phyloP scores from a whole-genome alignment of 129 eudicot genomes.

The Solidago caesia region DNA sequence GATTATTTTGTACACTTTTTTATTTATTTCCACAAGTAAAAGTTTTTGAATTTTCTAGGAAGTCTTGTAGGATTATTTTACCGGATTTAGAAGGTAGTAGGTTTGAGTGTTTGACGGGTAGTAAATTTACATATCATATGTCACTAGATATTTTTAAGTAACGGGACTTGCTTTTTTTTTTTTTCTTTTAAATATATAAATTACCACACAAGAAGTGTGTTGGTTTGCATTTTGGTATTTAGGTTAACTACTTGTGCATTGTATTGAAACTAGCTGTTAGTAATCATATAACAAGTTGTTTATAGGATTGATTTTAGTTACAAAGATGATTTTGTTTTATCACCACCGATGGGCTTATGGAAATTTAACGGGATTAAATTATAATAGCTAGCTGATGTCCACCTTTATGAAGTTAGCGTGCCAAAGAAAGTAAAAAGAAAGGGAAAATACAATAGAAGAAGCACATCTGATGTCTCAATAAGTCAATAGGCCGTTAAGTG shows the following conservation, averaged over 20 bases:
- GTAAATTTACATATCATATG: not conserved
- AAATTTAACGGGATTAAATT: too few relatives aligned
- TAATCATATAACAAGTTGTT: too few relatives aligned
- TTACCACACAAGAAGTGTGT: not conserved
- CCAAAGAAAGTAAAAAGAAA: too few relatives aligned
- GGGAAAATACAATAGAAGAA: too few relatives aligned
- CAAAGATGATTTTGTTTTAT: too few relatives aligned
- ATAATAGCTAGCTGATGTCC: too few relatives aligned
- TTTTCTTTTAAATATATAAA: not conserved
- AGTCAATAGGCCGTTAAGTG: not conserved
- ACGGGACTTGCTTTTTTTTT: not conserved
- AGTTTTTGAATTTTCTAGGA: conserved; percentile 8
- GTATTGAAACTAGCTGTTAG: too few relatives aligned
- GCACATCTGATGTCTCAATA: not conserved
- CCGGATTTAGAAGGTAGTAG: conserved; percentile 13
- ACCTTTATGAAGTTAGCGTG: too few relatives aligned
- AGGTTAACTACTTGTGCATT: not conserved
- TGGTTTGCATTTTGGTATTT: not conserved
- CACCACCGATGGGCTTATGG: too few relatives aligned
- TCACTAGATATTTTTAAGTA: not conserved
- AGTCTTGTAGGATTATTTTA: not conserved
- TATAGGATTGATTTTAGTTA: too few relatives aligned
- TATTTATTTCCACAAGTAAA: not conserved
- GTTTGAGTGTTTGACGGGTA: not conserved
- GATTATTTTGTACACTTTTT: not conserved